These are phyloP conservation scores for Fagopyrum homotropicum DNA, from an alignment of 148 eudicot species.

Conservation along the genomic window DNA sequence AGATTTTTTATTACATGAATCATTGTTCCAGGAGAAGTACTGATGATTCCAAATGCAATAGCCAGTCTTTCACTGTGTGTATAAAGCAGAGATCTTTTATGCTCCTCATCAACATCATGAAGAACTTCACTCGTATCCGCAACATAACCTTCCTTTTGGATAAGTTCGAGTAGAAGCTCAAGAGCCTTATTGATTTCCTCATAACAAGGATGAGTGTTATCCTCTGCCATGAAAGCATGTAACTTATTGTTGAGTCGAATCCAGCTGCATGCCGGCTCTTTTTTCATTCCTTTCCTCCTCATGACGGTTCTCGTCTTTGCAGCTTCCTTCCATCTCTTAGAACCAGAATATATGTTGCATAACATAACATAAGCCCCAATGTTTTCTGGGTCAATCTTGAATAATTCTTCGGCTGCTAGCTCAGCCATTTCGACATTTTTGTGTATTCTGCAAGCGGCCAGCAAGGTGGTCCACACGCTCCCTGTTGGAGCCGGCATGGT, in stretches of 20 bases:
- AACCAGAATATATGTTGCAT: constrained; percentile 34
- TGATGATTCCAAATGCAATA: constrained; percentile 49
- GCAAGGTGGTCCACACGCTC: constrained; percentile 36
- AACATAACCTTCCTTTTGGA: constrained; percentile 63
- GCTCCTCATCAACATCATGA: constrained; percentile 58
- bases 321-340: constrained; percentile 36
- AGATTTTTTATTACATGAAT: constrained; percentile 54
- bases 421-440: constrained; percentile 27
- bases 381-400: constrained; percentile 35
- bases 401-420: constrained; percentile 27
- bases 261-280: constrained; percentile 37
- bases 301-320: constrained; percentile 35
- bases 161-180: constrained; percentile 34
- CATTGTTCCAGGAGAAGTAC: constrained; percentile 50
- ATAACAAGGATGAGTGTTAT: constrained; percentile 57
- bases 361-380: constrained; percentile 32
- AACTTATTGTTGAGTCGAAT: constrained; percentile 26
- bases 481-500: constrained; percentile 32
- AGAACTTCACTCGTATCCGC: constrained; percentile 51
- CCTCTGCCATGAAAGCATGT: constrained; percentile 68
- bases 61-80: constrained; percentile 64
- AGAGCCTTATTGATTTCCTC: constrained; percentile 35
- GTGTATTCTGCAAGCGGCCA: constrained; percentile 34
- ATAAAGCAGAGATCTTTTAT: constrained; percentile 32
- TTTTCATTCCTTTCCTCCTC: constrained; percentile 34